phyloP scores from a whole-genome alignment of 2,329 filamentous ascomycete species.

The Ascomycota sp. region DNA sequence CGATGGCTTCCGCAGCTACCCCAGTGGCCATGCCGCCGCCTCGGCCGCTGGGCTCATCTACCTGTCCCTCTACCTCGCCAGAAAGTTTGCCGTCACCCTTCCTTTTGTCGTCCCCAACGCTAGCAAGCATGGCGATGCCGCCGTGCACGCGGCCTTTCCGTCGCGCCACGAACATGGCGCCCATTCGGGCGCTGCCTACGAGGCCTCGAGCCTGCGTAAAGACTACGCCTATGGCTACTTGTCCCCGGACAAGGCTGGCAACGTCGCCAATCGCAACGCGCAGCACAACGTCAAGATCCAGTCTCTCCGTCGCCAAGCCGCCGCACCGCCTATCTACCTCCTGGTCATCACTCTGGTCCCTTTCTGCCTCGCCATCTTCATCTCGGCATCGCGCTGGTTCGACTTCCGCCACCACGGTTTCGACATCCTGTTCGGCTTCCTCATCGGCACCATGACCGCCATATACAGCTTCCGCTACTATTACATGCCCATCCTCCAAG shows the following conservation, averaged over 20 bases:
- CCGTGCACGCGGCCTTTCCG: conserved; percentile 46
- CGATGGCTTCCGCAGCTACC: conserved; percentile 70
- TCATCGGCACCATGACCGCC: conserved; percentile 52
- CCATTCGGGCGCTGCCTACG: conserved; percentile 18
- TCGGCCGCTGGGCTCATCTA: conserved; percentile 68
- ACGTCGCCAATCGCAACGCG: conserved; percentile 5
- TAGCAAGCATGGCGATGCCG: conserved; percentile 21
- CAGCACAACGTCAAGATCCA: conserved; percentile 13
- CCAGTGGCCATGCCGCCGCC: conserved; percentile 35
- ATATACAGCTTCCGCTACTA: conserved; percentile 70
- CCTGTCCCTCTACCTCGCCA: conserved; percentile 68
- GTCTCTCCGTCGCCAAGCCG: conserved; percentile 44
- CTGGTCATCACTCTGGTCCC: conserved; percentile 51
- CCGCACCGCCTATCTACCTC: conserved; percentile 65
- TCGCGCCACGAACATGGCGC: conserved; percentile 37
- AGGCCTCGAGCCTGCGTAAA: conserved; percentile 9
- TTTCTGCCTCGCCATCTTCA: conserved; percentile 56
- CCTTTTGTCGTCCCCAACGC: conserved; percentile 39
- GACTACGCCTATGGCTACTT: conserved; percentile 4
- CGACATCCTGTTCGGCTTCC: conserved; percentile 69
- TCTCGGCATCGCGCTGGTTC: conserved; percentile 69
- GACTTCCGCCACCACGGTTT: conserved; percentile 86
- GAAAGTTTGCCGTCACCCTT: conserved; percentile 57
- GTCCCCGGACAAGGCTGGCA: conserved; percentile 5
- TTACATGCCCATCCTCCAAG: conserved; percentile 52